Percentiles rank a stretch among this genome's conserved stretches.
Conservation (phyloP, 495 filamentous ascomycete genomes). For the Astrothelium subdiscretum region DNA sequence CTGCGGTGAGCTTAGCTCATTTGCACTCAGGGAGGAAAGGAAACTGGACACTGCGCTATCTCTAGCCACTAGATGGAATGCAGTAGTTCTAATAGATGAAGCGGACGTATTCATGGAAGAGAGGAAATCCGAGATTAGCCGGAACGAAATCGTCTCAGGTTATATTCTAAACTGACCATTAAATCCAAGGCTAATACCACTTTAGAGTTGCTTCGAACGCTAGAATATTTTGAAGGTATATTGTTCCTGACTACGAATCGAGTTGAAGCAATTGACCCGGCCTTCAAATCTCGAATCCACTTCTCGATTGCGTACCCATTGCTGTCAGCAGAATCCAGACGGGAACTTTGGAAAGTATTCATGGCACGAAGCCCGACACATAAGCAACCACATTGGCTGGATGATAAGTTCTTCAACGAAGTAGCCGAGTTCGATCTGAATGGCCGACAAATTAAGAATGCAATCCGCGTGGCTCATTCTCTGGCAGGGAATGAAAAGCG, state of each 20-base stretch:
- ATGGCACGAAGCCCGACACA: not conserved
- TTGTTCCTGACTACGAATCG: not conserved
- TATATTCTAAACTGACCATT: not conserved
- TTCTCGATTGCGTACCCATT: not conserved
- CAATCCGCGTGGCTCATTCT: not conserved
- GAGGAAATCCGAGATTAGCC: not conserved
- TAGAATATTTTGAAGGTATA: not conserved
- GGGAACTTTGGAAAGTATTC: not conserved
- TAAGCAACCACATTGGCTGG: not conserved
- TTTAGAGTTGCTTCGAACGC: not conserved
- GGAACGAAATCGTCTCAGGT: not conserved
- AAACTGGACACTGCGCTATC: conserved; percentile 39
- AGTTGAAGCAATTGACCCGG: not conserved
- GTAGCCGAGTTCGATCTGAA: not conserved
- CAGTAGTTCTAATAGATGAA: conserved; percentile 8
- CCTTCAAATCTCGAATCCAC: not conserved
- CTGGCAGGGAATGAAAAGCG: not conserved
- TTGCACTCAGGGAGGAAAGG: conserved; percentile 31
- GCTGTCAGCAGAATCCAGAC: not conserved
- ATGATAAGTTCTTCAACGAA: not conserved
- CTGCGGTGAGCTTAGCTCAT: conserved; percentile 42
- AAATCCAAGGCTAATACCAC: not conserved
- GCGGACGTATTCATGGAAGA: conserved; percentile 10
- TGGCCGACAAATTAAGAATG: not conserved
- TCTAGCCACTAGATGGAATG: not conserved